Conservation (phyloP, 148 eudicot genomes). For the Amaranthus palmeri region DNA sequence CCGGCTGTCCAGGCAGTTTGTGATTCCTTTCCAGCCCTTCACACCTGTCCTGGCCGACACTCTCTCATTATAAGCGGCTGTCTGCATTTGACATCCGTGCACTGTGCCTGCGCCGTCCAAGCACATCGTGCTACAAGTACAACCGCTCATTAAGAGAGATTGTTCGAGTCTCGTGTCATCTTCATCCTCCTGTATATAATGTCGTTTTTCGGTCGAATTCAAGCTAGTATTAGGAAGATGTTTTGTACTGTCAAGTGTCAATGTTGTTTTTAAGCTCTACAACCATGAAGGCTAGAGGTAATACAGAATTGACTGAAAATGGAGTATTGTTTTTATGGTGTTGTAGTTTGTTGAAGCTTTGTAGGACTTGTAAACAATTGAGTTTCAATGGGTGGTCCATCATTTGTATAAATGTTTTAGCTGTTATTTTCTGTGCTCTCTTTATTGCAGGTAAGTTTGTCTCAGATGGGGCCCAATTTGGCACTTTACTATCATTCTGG, state of each 20-base stretch:
- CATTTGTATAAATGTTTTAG: neutral
- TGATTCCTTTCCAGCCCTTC: conserved; percentile 83
- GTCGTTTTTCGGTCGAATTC: neutral
- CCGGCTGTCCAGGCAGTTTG: conserved; percentile 91
- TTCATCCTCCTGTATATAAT: conserved; percentile 3
- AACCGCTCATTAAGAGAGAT: conserved; percentile 25
- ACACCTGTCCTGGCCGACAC: conserved; percentile 85
- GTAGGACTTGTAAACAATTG: neutral
- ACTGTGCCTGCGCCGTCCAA: conserved; percentile 69
- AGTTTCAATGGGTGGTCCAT: neutral
- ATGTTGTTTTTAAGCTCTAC: neutral
- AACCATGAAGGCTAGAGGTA: neutral
- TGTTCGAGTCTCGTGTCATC: neutral
- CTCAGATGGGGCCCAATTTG: neutral
- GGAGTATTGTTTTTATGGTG: neutral
- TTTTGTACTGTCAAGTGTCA: neutral
- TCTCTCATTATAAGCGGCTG: conserved; percentile 94
- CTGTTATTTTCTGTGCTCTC: neutral
- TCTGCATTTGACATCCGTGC: conserved; percentile 76
- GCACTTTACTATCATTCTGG: neutral
- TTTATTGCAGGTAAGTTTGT: neutral
- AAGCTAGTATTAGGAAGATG: neutral
- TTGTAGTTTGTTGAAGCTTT: conserved; percentile 10
- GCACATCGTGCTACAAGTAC: conserved; percentile 38
- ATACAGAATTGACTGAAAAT: neutral